phyloP scores from a whole-genome alignment of 2,329 filamentous ascomycete genomes.

The Dissoconium aciculare region DNA sequence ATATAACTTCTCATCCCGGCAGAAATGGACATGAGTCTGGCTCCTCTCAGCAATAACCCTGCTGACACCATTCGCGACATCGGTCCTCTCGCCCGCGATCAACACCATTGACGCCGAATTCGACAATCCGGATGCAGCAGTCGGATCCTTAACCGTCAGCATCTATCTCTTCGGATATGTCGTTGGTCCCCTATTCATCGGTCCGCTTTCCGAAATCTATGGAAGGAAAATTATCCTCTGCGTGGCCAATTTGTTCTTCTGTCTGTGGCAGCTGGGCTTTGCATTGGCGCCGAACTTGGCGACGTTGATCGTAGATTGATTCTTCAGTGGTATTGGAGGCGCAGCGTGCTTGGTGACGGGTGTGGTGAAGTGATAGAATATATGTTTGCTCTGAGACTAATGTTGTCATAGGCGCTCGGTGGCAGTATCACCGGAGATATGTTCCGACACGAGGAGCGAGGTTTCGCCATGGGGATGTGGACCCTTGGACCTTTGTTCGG shows the following conservation, averaged over 20 bases:
- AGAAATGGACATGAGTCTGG: constrained; percentile 25
- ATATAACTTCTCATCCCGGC: constrained; percentile 24
- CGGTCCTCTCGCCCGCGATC: constrained; percentile 2
- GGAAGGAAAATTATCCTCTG: constrained; percentile 27
- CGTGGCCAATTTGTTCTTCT: constrained; percentile 19
- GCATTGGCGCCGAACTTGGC: background rate
- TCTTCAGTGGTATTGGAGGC: background rate
- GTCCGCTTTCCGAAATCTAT: constrained; percentile 28
- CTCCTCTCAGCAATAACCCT: constrained; percentile 18
- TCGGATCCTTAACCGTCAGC: constrained; percentile 26
- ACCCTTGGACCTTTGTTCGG: constrained; percentile 6
- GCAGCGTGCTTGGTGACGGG: background rate
- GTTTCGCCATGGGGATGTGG: constrained; percentile 5
- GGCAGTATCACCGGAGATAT: constrained; percentile 24
- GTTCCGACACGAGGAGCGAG: constrained; percentile 3
- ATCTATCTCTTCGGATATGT: constrained; percentile 32
- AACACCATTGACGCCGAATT: constrained; percentile 26
- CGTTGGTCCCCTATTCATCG: constrained; percentile 30
- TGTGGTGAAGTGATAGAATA: no score
- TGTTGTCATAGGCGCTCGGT: constrained; percentile 13
- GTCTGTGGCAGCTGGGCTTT: constrained; percentile 6
- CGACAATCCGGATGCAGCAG: constrained; percentile 20
- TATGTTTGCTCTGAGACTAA: no score
- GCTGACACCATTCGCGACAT: background rate
- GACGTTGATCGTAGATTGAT: background rate